Evolutionary conservation across 2,329 filamentous ascomycete genomes (phyloP), one percentile per base, ranked within the genome.

Genomic region (Colletotrichum acutatum): DNA sequence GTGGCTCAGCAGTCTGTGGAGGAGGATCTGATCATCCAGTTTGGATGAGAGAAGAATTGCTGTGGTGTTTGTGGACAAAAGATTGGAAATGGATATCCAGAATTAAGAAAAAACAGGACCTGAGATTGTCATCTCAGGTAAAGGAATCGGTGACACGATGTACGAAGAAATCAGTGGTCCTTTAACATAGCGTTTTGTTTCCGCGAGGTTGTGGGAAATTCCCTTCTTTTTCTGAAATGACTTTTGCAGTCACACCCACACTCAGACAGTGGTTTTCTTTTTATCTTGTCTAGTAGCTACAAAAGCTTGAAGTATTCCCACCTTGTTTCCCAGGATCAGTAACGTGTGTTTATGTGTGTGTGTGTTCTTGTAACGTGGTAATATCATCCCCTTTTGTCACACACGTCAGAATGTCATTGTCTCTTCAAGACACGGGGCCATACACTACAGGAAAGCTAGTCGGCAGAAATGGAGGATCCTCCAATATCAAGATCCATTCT

Each of bases 21-120:
- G 19, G 42, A 49, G 19, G 53, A 71, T 7, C 61, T 65, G 26
- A n/a, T 63, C 9, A 68, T 68, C 63, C 68, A 42, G 9, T 60
- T 46, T 57, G n/a, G 69, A 14, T 22, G 42, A 49, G 42, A 49
- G 9, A 49, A n/a, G 34, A 37, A 12, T 16, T 9, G 34, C 5
- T 9, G 42, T 1, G 0, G 19, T 16, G 37, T 19, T 19, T 22
- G 42, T 22, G 42, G 42, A n/a, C 19, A 22, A 22, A 42, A 22
- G 42, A 49, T 9, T 49, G 19, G 19, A 49, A 49, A 22, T 8
- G 7, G 19, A 9, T n/a, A n/a, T 4, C 19, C 19, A 49, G 42
- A 19, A 5, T 5, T 22, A 49, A 11, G 32, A 12, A 34, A 34
- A 11, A 34, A 34, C 16, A 49, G 42, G 42, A 5, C 4, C 42